Base-by-base conservation (phyloP, 208 protist species). In the Eutreptiella sp. region DNA sequence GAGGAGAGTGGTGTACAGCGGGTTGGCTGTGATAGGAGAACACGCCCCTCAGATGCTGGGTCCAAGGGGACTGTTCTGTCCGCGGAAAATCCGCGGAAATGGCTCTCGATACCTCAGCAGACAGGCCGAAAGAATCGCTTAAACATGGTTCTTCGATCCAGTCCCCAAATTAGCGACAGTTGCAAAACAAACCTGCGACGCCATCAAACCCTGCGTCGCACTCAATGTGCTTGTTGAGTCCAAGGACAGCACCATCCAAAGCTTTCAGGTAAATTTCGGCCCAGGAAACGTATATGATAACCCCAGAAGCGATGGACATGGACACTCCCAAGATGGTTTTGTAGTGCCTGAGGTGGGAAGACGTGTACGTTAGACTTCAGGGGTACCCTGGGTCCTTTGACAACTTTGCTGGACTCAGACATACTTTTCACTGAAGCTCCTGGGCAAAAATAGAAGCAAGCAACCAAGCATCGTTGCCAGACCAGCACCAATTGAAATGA, bases 241-340 rank as follows among this genome's bases (percentile, higher is more conserved):
- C 50, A 16, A 2, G 34, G 19, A 38, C n/a, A 38, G 54, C 2
- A 4, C 23, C 1, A 0, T 58, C 34, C 23, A 50, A n/a, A 7
- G 63, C 4, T 35, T 74, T 74, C 14, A 48, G 38, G 27, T 68
- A 74, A 47, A 74, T 74, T 46, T 74, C 68, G 35, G 68, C 55
- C 41, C 69, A 72, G 31, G 63, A 72, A 4, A 74, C 68, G 57
- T 74, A 74, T 11, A 70, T n/a, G 63, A 74, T 74, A 24, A 74
- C 64, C 32, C 68, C 68, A 7, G 34, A 33, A 16, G 68, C 59
- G 33, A 74, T 1, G 2, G 68, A 62, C 59, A 74, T 32, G 34
- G 68, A 63, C 2, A 61, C n/a, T 1, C 38, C 53, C n/a, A 74
- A 54, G 26, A 74, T 45, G 2, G 1, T 62, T 28, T 19, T 29